Conservation (phyloP, 768 basidiomycete genomes). For the Boletus sp. region DNA sequence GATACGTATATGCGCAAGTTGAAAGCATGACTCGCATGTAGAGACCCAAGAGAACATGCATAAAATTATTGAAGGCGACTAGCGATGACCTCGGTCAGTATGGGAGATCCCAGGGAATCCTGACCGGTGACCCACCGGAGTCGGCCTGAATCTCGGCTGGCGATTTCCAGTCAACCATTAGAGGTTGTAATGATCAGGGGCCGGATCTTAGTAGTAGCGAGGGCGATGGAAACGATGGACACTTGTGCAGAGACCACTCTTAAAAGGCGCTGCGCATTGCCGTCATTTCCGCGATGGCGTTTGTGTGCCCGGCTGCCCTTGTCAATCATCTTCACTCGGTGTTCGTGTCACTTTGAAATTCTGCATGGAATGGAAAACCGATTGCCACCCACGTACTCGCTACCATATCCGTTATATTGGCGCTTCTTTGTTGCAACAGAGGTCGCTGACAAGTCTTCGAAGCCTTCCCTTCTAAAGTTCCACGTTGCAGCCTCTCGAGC, state of each 20-base stretch:
- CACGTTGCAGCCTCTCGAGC: neutral
- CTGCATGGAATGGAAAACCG: conserved; percentile 4
- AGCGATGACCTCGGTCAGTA: conserved; percentile 6
- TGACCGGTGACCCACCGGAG: conserved; percentile 34
- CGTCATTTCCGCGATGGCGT: conserved; percentile 18
- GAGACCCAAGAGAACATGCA: conserved; percentile 58
- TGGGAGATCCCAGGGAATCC: neutral
- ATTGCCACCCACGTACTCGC: conserved; percentile 3
- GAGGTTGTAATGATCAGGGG: conserved; percentile 3
- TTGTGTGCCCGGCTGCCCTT: conserved; percentile 12
- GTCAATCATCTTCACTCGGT: conserved; percentile 5
- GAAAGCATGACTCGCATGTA: conserved; percentile 48
- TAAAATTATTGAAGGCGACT: conserved; percentile 47
- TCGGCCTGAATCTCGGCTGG: conserved; percentile 45
- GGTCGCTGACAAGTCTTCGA: neutral
- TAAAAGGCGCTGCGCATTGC: conserved; percentile 7
- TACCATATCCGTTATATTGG: conserved; percentile 5
- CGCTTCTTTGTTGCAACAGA: conserved; percentile 13
- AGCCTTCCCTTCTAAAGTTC: neutral
- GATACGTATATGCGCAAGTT: conserved; percentile 6
- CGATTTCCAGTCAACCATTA: conserved; percentile 62
- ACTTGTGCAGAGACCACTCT: neutral
- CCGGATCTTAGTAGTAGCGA: neutral
- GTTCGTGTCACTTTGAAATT: neutral
- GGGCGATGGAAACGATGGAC: neutral